Evolutionary conservation across 164 flowering plant genomes (phyloP), one percentile per base, ranked within the genome.

Genomic region (Annona cherimola): DNA sequence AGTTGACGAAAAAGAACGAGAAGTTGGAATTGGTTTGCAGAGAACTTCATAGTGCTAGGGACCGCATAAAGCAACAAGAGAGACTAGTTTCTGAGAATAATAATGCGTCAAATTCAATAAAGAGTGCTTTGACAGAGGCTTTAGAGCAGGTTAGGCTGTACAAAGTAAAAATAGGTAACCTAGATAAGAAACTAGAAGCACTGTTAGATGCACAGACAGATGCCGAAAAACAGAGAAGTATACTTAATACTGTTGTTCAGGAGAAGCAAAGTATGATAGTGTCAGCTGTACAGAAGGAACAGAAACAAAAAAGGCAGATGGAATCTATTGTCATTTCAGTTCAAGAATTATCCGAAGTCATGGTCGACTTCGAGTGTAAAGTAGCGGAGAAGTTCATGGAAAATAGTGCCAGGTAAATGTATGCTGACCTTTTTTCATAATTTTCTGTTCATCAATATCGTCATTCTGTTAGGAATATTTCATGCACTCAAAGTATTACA

Each of bases 381-480:
- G 82, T 83, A 8, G 63, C 73, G 41, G 77, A 78, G 67, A 70
- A 74, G 63, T 72, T 89, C 9, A 71, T 70, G 69, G 75, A 54
- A 66, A 88, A 79, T 40, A 82, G 71, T 63, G 20, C 61, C 19
- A 92, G 99, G 98, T 91, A 83, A 50, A 54, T 43, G 57, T 50
- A 50, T 50, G 14, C 57, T 50, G 57, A 50, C 14, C 14, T 50
- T 50, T 50, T 50, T 50, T 50, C 14, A 2, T 50, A 50, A 50
- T 50, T 9, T 50, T 12, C 9, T 3, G 9, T 50, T 2, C 57
- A 11, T 0, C 11, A 9, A 9, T 50, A 50, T 50, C 14, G 35
- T 26, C 35, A 26, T 26, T 26, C 35, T 26, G 35, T 26, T 26
- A 26, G 35, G 35, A 26, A 26, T 26, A 26, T 26, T 26, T 26